These are phyloP conservation scores for Fraxinus albicans DNA, from an alignment of 305 asterid genomes.

Conservation along the genomic window DNA sequence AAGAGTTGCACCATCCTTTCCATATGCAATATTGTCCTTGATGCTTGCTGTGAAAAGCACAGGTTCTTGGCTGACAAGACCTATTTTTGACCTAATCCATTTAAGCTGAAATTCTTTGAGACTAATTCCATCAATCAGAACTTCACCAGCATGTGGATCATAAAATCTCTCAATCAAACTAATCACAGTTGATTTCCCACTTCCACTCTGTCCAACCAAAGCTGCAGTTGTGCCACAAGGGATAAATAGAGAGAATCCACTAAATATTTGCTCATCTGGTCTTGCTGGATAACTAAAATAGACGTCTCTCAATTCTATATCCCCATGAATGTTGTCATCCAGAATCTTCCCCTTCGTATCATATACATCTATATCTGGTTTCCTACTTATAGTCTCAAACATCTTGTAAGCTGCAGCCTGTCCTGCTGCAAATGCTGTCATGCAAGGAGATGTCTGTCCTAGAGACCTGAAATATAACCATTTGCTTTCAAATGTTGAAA, in stretches of 20 bases:
- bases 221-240: conserved; percentile 78
- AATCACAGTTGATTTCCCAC: conserved; percentile 86
- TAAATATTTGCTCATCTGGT: conserved; percentile 63
- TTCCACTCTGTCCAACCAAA: conserved; percentile 91
- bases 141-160: conserved; percentile 73
- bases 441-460: conserved; percentile 70
- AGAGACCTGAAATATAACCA: conserved; percentile 42
- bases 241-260: conserved; percentile 59
- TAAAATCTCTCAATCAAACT: conserved; percentile 84
- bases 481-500: neutral
- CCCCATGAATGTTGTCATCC: conserved; percentile 61
- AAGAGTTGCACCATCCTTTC: conserved; percentile 63
- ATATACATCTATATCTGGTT: conserved; percentile 69
- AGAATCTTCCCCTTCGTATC: conserved; percentile 57
- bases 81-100: conserved; percentile 82
- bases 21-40: conserved; percentile 76
- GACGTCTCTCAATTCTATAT: conserved; percentile 62
- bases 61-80: conserved; percentile 90
- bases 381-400: conserved; percentile 74
- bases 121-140: conserved; percentile 67
- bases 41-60: conserved; percentile 67
- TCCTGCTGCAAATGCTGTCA: conserved; percentile 77
- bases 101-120: conserved; percentile 71
- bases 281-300: conserved; percentile 76
- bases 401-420: conserved; percentile 82